Base-by-base conservation (phyloP, 169 alveolate genomes). In the Cryptosporidium bovis region DNA sequence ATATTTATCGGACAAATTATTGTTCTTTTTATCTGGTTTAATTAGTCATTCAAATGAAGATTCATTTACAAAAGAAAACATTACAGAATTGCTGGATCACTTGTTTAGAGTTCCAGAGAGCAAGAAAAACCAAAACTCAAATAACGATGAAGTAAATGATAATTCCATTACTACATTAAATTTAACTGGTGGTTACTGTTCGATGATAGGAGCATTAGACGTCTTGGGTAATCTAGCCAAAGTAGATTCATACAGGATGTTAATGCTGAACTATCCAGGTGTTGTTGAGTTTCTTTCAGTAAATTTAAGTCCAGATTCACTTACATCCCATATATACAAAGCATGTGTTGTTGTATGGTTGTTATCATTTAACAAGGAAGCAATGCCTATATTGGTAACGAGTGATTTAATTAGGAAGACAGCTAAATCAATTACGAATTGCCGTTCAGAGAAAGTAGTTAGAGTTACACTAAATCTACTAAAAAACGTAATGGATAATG, bases 371-470 rank as follows among this genome's bases (percentile, higher is more conserved):
- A 77, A 77, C 50, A 62, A 60, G 46, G 87, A 77, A 27, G 55
- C 71, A 34, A 56, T 77, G 33, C 87, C 87, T 60, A 77, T 77
- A 36, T 31, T 77, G 15, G 87, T 77, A 8, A 31, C 69, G 5
- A 77, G 24, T 27, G 71, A 77, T 51, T 56, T 77, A 15, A 77
- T 77, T 46, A 34, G 87, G 8, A 65, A 62, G 10, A 60, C 64
- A 18, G 71, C 87, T 5, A 77, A 34, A 10, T 56, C 87, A 56
- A 93, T 94, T 77, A 91, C 90, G 7, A 96, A 94, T 58, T 91
- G 91, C 66, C 93, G 93, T 67, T 84, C 93, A 15, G 90, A 87
- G 40, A 94, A 93, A 82, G 93, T 84, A 24, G 84, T 84, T 44
- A 82, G 91, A 50, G 84, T 71, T 34, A 62, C 90, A 48, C 82